Evolutionary conservation across 2,329 filamentous ascomycete genomes (phyloP).

Genomic region (Apiospora arundinis): DNA sequence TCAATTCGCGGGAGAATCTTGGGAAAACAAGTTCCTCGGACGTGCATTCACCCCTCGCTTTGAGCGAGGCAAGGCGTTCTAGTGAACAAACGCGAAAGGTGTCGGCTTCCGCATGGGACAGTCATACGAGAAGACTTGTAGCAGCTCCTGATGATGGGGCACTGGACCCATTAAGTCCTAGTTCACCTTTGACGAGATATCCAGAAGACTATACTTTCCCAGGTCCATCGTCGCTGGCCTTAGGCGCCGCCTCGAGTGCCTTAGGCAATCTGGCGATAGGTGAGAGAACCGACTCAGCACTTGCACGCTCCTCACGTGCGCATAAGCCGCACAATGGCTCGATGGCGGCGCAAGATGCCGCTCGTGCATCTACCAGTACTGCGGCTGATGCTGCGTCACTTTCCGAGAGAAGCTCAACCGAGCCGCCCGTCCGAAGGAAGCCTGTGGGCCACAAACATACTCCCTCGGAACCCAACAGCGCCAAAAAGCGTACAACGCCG

Average conservation of each 20-base stretch:
- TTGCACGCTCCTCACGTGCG: conserved; percentile 28
- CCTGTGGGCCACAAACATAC: conserved; percentile 24
- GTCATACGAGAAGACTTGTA: conserved; percentile 59
- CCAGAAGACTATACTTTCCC: conserved; percentile 45
- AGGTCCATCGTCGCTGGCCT: conserved; percentile 54
- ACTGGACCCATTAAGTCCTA: conserved; percentile 34
- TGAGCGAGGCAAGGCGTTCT: conserved; percentile 39
- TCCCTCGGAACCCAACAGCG: conserved; percentile 33
- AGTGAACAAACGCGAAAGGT: conserved; percentile 38
- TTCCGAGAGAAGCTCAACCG: conserved; percentile 28
- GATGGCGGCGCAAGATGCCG: conserved; percentile 29
- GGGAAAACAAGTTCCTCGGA: conserved; percentile 37
- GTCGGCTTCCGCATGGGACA: conserved; percentile 57
- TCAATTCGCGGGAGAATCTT: conserved; percentile 48
- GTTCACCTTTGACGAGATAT: conserved; percentile 44
- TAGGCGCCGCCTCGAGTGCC: conserved; percentile 64
- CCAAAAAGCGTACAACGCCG: conserved; percentile 30
- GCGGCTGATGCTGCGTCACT: conserved; percentile 3
- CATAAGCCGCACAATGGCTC: conserved; percentile 28
- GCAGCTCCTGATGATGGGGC: conserved; percentile 43
- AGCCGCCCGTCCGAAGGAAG: conserved; percentile 30
- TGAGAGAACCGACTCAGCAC: conserved; percentile 34
- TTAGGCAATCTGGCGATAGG: conserved; percentile 46
- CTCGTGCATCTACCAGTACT: conserved; percentile 14
- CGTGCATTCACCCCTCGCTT: conserved; percentile 24